Evolutionary conservation across 495 filamentous ascomycete species (phyloP), one percentile per base, ranked within the genome.

Genomic region (Hypoxylon fuscum): DNA sequence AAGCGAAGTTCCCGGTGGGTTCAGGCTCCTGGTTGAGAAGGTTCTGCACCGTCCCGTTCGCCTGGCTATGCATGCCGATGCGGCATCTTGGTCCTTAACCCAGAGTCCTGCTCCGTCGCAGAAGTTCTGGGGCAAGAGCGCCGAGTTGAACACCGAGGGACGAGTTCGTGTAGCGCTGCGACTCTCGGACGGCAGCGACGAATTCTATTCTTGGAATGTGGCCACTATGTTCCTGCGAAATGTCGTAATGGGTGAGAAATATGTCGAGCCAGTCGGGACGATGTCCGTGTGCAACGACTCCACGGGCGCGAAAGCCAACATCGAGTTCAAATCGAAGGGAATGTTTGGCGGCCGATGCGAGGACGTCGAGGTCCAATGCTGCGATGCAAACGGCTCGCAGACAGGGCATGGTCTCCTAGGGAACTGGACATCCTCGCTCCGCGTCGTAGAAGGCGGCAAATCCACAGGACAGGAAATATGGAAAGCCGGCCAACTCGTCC

Each of bases 71-170:
- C 95, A 98, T 70, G 95, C 93, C 40, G 96, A 98, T 68, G 82
- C 87, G 62, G 81, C 85, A 18, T 77, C 81, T 35, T 98, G 95
- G 95, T 90, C 87, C 7, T 86, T 96, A 54, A 80, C 90, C 4
- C 95, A 98, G 71, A 88, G 88, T 5, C 92, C 95, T 0, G 86
- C 88, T 66, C 95, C 95, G 2, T 87, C 87, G 7, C 95, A 98
- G 70, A 97, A 98, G 64, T 98, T 98, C 79, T 98, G 95, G 95
- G 95, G 95, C 41, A 98, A 98, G 76, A 92, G 87, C 51, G 90
- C 90, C 14, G 95, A 98, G 74, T 83, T 98, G 56, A 91, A 87
- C 42, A 98, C 93, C 0, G 94, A 96, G 38, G 95, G 95, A 9
- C 88, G 91, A 17, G 87, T 90, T 8, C 84, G 92, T 17, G 77